Conservation (phyloP, 495 filamentous ascomycete species). For the Penicillium odoratum region DNA sequence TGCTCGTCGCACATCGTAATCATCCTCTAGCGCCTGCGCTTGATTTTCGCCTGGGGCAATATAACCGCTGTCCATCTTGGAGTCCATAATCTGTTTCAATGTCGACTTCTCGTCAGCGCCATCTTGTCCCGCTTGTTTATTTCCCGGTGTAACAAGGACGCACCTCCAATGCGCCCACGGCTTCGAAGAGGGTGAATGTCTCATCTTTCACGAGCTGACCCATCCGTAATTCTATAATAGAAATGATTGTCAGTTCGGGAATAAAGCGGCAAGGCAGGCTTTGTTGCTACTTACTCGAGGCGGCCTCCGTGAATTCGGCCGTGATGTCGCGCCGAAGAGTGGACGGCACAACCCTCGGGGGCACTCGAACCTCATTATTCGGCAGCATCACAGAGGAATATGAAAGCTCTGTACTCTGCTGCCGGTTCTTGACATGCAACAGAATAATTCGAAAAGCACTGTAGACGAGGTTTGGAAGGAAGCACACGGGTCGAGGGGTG, state of each 20-base stretch:
- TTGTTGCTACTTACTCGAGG: slow-evolving; percentile 54
- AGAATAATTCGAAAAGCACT: neutral
- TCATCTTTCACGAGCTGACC: slow-evolving; percentile 94
- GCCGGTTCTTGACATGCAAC: slow-evolving; percentile 27
- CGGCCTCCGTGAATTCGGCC: slow-evolving; percentile 66
- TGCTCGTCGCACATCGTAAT: slow-evolving; percentile 73
- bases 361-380: slow-evolving; percentile 38
- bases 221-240: slow-evolving; percentile 61
- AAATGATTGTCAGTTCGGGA: slow-evolving; percentile 15
- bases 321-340: slow-evolving; percentile 74
- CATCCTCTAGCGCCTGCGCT: slow-evolving; percentile 64
- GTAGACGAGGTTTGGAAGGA: slow-evolving; percentile 9
- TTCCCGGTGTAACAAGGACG: slow-evolving; percentile 26
- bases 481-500: slow-evolving; percentile 20
- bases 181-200: slow-evolving; percentile 87
- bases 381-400: slow-evolving; percentile 35
- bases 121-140: slow-evolving; percentile 4
- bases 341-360: slow-evolving; percentile 42
- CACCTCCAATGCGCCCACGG: slow-evolving; percentile 94
- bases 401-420: slow-evolving; percentile 32
- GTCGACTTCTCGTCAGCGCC: slow-evolving; percentile 15
- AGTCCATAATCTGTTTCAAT: slow-evolving; percentile 82
- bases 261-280: neutral
- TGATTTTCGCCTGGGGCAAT: slow-evolving; percentile 68
- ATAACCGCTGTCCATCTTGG: slow-evolving; percentile 96